Base-by-base conservation (phyloP, 129 eudicot species). In the Dittrichia graveolens region DNA sequence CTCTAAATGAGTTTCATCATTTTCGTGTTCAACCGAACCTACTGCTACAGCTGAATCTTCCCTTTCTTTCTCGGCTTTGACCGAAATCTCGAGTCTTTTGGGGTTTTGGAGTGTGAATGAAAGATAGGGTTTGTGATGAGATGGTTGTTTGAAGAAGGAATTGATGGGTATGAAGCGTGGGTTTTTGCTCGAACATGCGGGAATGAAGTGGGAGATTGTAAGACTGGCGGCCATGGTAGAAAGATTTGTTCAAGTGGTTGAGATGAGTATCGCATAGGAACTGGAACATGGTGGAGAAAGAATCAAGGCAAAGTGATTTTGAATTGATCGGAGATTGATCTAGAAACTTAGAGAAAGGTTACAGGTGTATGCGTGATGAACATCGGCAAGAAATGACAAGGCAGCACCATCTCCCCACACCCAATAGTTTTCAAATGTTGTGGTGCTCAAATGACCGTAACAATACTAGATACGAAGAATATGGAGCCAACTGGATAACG, bases 311-410 rank as follows among this genome's bases (percentile, higher is more conserved):
- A 38, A n/a, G 40, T 50, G 65, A 4, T 46, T 58, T 18, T 58
- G 81, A 64, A 40, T 0, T 31, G 81, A 59, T 59, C 24, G 53
- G 54, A 65, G 85, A 84, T 34, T 42, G 59, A 69, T 86, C 98
- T 84, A 81, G 98, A 92, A 85, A 77, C 78, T 77, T 86, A 75
- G 82, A 85, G 97, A 89, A 85, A 68, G n/a, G 66, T 52, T 65
- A 79, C 79, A 84, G 69, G 67, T 85, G 89, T 77, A 67, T 6
- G 82, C 3, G 8, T 45, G 5, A 35, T 42, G 68, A 64, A 12
- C 5, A 12, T 56, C 8, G 34, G 24, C 12, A 42, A 76, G 42
- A 53, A 52, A 75, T 75, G 79, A 75, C 72, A 75, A 62, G 70
- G 12, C 3, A 9, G 70, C 16, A 43, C 4, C 19, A 71, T 19